Conservation (phyloP, 202 grass and related monocot species). For the Brachypodium distachyon region DNA sequence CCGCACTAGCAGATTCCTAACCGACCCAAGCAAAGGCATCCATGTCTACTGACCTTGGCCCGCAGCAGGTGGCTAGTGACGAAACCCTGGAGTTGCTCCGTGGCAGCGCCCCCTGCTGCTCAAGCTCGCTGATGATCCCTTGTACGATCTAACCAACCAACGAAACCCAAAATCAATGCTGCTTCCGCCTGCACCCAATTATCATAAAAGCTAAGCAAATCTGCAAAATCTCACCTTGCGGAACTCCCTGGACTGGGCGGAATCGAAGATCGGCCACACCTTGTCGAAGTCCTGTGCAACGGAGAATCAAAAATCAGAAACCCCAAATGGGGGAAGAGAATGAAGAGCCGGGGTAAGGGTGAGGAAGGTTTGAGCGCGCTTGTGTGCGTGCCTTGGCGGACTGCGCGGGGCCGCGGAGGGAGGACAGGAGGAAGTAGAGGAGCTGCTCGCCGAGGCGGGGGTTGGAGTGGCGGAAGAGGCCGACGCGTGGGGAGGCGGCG, state of each 20-base stretch:
- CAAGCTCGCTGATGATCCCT: conserved; percentile 98
- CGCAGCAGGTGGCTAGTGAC: conserved; percentile 90
- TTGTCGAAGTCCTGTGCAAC: conserved; percentile 86
- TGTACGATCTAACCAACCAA: conserved; percentile 75
- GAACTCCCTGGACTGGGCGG: conserved; percentile 90
- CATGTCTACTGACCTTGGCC: conserved; percentile 62
- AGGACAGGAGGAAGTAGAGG: conserved; percentile 96
- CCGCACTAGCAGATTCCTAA: not conserved
- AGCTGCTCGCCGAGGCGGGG: conserved; percentile 96
- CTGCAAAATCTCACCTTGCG: conserved; percentile 61
- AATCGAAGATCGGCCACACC: conserved; percentile 97
- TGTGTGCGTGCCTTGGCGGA: conserved; percentile 57
- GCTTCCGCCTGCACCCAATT: not conserved
- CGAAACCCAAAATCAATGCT: not conserved
- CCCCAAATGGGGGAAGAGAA: not conserved
- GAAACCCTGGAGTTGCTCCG: conserved; percentile 99
- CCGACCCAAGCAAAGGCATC: not conserved
- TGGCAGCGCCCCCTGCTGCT: conserved; percentile 84
- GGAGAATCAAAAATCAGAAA: conserved; percentile 18
- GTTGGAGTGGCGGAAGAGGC: conserved; percentile 93
- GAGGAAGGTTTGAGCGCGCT: not conserved
- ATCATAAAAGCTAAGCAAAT: conserved; percentile 3
- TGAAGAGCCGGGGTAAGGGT: not conserved
- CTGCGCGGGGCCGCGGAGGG: conserved; percentile 79
- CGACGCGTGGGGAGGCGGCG: conserved; percentile 43